Percentiles rank a stretch among this genome's conserved stretches.
Evolutionary conservation across 192 early-diverging fungal genomes (phyloP).

Genomic region (Coemansia umbellata): DNA sequence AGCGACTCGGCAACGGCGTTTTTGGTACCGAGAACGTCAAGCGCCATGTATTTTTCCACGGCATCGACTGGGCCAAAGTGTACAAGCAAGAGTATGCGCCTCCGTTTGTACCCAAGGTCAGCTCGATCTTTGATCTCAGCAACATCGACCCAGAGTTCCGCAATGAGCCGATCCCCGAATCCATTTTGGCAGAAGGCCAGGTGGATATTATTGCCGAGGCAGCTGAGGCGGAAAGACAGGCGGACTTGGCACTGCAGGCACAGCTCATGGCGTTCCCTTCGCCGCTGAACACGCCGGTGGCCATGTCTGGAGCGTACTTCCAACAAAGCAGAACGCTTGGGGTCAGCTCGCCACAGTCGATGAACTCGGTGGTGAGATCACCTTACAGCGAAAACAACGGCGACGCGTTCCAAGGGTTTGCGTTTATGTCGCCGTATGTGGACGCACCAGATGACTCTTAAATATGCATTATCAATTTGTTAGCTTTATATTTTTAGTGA

Average conservation of each 20-base stretch:
- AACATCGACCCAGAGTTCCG: conserved; percentile 54
- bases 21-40: conserved; percentile 59
- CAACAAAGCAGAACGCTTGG: conserved; percentile 19
- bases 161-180: conserved; percentile 47
- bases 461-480: neutral
- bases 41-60: conserved; percentile 60
- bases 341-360: conserved; percentile 18
- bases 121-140: conserved; percentile 49
- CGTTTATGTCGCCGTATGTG: conserved; percentile 49
- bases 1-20: conserved; percentile 57
- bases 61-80: conserved; percentile 64
- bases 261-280: conserved; percentile 41
- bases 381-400: conserved; percentile 9
- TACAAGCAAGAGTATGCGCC: conserved; percentile 59
- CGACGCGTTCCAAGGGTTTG: conserved; percentile 50
- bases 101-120: conserved; percentile 66
- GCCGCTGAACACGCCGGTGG: conserved; percentile 16
- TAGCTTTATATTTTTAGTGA: neutral
- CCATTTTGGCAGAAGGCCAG: conserved; percentile 40
- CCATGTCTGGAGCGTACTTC: conserved; percentile 18
- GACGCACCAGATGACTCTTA: conserved; percentile 26
- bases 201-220: conserved; percentile 37
- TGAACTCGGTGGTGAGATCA: conserved; percentile 9
- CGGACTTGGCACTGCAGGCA: conserved; percentile 34
- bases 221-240: conserved; percentile 43